Evolutionary conservation across 169 alveolate genomes (phyloP), one percentile per base, ranked within the genome.

Genomic region (Eimeria praecox): DNA sequence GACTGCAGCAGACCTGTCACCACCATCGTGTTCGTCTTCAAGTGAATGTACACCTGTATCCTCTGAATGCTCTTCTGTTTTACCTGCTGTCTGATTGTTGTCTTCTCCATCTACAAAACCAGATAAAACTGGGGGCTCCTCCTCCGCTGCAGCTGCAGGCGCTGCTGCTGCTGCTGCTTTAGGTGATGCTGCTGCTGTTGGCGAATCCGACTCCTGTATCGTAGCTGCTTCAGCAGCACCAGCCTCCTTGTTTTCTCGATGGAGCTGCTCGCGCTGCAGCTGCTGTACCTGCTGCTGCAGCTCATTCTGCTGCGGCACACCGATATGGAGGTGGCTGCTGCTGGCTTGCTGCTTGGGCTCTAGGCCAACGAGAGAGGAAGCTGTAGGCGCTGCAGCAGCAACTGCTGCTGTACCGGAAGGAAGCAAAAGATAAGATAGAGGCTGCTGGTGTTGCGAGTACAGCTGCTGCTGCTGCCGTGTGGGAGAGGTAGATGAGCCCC

Each of bases 401-500:
- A 44, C 83, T 38, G 93, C 35, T 14, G 93, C 40, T 35, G 66
- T 12, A 20, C 75, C 49, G 30, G 93, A 59, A 54, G 69, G 93
- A 42, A 46, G 66, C 78, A 54, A 62, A 22, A 54, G 35, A 38
- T 56, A 54, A 33, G 71, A 77, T 83, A 40, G 33, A 44, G 93
- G 93, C 75, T 83, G 91, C 56, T 83, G 91, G 56, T 83, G 91
- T 77, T 83, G 91, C 52, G 69, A 35, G 75, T 83, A 83, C 44
- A 83, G 91, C 73, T 83, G 91, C 46, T 87, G 93, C 64, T 87
- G 93, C 82, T 87, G 93, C 83, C 49, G 62, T 8, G 93, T 24
- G 30, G 93, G 82, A 35, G 93, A n/a, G 56, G 64, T 12, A 1
- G 93, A 38, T 22, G 93, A 46, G 66, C 82, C 82, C 46, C 64